Percentiles rank a stretch among this genome's conserved stretches.
phyloP scores from a whole-genome alignment of 208 protist species.

The Endotrypanum monterogeii region DNA sequence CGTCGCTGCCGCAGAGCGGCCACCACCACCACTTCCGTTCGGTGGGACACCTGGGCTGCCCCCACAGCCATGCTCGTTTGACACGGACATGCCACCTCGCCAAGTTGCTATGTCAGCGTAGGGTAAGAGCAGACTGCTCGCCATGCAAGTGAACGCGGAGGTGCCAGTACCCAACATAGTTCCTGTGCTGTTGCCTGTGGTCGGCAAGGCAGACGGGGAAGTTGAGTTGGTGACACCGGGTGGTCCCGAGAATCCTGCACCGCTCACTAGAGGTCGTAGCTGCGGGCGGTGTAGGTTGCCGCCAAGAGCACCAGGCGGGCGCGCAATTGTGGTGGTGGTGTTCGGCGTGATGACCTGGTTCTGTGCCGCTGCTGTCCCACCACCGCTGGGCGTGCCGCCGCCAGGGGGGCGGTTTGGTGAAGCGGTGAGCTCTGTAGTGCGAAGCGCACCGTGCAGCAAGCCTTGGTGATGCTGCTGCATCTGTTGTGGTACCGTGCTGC shows the following conservation, averaged over 20 bases:
- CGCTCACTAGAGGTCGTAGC: constrained; percentile 17
- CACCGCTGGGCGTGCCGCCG: neutral
- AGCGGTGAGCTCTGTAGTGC: constrained; percentile 6
- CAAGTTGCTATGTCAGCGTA: constrained; percentile 38
- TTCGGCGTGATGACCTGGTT: neutral
- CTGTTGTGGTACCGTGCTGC: neutral
- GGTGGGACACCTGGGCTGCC: constrained; percentile 16
- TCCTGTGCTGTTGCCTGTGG: constrained; percentile 9
- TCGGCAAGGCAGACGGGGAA: constrained; percentile 8
- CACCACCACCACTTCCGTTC: neutral
- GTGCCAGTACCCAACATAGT: constrained; percentile 7
- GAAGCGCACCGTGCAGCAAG: neutral
- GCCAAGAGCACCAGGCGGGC: neutral
- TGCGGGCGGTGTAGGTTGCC: constrained; percentile 12
- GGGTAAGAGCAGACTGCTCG: constrained; percentile 38
- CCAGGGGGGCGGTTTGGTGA: neutral
- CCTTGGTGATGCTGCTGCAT: constrained; percentile 5
- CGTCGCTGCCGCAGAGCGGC: constrained; percentile 3
- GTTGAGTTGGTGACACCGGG: neutral
- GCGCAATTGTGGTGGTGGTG: neutral
- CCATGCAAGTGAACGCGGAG: constrained; percentile 17
- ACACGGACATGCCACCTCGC: constrained; percentile 16
- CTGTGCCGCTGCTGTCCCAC: neutral
- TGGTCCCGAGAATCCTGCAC: neutral
- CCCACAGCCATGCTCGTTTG: neutral